Conservation (phyloP, 805 yeast genomes). For the Cyberlindnera petersonii region DNA sequence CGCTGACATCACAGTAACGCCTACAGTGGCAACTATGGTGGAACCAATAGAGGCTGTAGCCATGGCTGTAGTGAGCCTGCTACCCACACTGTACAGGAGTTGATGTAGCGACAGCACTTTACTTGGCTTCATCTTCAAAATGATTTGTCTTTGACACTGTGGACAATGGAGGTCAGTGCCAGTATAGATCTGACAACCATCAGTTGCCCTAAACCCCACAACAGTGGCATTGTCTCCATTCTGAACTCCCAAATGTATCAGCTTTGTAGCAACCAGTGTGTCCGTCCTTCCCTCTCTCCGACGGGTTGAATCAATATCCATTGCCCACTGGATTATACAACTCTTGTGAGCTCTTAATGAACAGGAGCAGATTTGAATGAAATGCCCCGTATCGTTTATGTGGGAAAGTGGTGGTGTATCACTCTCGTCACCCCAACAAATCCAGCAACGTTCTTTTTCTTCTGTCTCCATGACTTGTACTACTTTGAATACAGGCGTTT, state of each 20-base stretch:
- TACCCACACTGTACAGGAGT: not conserved
- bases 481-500: not conserved
- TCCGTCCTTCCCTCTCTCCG: slow-evolving; percentile 2
- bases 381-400: slow-evolving; percentile 2
- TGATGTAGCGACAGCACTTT: slow-evolving; percentile 3
- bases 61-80: slow-evolving; percentile 10
- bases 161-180: slow-evolving; percentile 9
- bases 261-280: not conserved
- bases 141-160: slow-evolving; percentile 11
- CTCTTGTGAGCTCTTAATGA: slow-evolving; percentile 11
- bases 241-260: not conserved
- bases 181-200: slow-evolving; percentile 5
- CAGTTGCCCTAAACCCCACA: slow-evolving; percentile 4
- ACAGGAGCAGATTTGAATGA: slow-evolving; percentile 10
- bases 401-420: slow-evolving; percentile 9
- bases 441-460: slow-evolving; percentile 13
- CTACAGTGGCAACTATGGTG: slow-evolving; percentile 21
- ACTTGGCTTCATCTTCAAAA: slow-evolving; percentile 12
- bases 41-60: too few species aligned
- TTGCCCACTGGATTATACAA: slow-evolving; percentile 13
- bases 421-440: slow-evolving; percentile 11
- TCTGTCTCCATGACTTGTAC: not conserved
- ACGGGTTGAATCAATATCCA: slow-evolving; percentile 1
- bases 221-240: not conserved
- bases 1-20: slow-evolving; percentile 20